Conservation (phyloP, 805 yeast species). For the Saturnispora zaruensis region DNA sequence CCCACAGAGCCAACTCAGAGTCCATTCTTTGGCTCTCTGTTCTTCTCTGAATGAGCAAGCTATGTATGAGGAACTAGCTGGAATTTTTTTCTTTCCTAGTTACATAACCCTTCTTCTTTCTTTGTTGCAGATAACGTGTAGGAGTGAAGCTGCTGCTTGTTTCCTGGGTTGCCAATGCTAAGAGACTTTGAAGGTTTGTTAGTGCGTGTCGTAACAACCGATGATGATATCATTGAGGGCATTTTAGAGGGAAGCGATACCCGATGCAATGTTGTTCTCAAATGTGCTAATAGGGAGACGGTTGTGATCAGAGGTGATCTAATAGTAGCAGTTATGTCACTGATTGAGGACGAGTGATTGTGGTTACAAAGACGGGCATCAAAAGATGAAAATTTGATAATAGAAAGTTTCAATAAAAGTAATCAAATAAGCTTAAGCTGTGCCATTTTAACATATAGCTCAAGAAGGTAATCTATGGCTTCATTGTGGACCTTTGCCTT, state of each 20-base stretch:
- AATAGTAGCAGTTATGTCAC: not conserved
- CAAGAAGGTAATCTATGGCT: slow-evolving; percentile 83
- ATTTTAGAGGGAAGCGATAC: slow-evolving; percentile 1
- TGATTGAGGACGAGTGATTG: not conserved
- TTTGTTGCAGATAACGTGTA: not conserved
- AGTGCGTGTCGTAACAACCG: not conserved
- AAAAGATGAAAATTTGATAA: not conserved
- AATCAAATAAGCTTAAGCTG: slow-evolving; percentile 20
- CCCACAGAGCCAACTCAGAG: slow-evolving; percentile 33
- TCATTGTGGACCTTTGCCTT: slow-evolving; percentile 91
- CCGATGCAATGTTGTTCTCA: slow-evolving; percentile 1
- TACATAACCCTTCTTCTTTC: slow-evolving; percentile 13
- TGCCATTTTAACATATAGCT: slow-evolving; percentile 76
- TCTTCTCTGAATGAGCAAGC: not conserved
- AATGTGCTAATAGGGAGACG: not conserved
- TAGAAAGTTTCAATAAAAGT: not conserved
- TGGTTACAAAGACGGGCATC: not conserved
- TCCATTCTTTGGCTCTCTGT: slow-evolving; percentile 19
- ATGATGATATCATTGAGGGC: slow-evolving; percentile 1
- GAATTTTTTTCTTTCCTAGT: not conserved
- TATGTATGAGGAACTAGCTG: not conserved
- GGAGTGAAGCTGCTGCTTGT: not conserved
- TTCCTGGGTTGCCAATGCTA: not conserved
- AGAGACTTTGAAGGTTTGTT: not conserved
- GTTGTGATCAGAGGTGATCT: slow-evolving; percentile 6